Evolutionary conservation across 2,329 filamentous ascomycete species (phyloP), one percentile per base, ranked within the genome.

Genomic region (Leptographium lundbergii): DNA sequence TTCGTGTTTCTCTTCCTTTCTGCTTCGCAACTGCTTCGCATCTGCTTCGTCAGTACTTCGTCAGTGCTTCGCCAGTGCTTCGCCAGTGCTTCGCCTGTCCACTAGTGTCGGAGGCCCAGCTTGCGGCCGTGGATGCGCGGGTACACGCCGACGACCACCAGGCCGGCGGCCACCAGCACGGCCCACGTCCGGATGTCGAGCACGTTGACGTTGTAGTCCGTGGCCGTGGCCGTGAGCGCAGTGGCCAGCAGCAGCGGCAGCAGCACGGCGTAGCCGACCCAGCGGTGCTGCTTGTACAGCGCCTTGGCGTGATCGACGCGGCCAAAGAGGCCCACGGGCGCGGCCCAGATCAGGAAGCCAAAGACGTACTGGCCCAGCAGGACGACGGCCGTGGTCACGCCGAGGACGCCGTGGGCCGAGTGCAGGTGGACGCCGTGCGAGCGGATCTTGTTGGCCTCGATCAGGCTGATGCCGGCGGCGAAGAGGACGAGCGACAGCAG

Each of bases 221-320:
- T 96, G 73, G 85, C 78, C 3, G 85, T 89, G 1, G 91, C 89
- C 27, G 86, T 85, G 55, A 80, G 75, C 47, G 95, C 80, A 0
- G 91, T 94, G 11, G 81, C 83, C 62, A 95, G 73, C 62, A 92
- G 77, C 66, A 95, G 67, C 36, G 63, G 63, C 56, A 86, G 67
- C 58, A 92, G 73, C 9, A 83, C 42, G 27, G 29, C 64, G 69
- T 99, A 97, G 2, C 92, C 94, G 25, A 78, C 80, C 58, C 81
- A 73, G 34, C 92, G 83, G 71, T 97, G 94, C 67, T 91, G 96
- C 73, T 95, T 96, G 79, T 92, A 97, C 50, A 96, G 71, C 27
- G 77, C 77, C 78, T 91, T 95, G 24, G 91, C 92, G 3, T 84
- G 84, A 29, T 89, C 85, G 63, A 86, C 67, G 22, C 17, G 17